phyloP scores from a whole-genome alignment of 1,284 basidiomycete species.

The Fomitopsis betulina region DNA sequence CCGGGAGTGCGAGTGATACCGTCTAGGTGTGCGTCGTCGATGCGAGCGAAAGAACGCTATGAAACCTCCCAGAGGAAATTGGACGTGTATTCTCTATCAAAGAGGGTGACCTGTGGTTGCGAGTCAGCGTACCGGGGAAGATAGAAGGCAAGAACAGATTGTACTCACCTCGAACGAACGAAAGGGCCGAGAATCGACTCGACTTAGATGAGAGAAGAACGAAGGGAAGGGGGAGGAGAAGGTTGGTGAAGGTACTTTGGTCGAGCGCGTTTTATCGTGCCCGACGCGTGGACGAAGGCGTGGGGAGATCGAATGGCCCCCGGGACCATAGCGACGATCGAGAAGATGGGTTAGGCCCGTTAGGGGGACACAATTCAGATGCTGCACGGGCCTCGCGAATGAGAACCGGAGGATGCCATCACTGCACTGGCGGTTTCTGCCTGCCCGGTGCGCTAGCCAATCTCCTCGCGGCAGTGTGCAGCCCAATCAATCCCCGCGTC shows the following conservation, averaged over 20 bases:
- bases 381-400: not conserved
- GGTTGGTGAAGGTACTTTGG: constrained; percentile 21
- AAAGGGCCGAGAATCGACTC: constrained; percentile 59
- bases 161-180: constrained; percentile 44
- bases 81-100: constrained; percentile 61
- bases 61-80: constrained; percentile 54
- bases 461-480: not conserved
- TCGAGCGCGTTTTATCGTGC: constrained; percentile 11
- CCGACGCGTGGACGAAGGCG: constrained; percentile 5
- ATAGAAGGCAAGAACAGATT: not conserved
- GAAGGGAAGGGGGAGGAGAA: constrained; percentile 32
- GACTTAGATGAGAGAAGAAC: constrained; percentile 41
- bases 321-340: constrained; percentile 27
- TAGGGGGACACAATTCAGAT: not conserved
- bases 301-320: constrained; percentile 5
- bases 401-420: not conserved
- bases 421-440: not conserved
- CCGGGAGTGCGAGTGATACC: constrained; percentile 37
- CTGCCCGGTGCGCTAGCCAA: not conserved
- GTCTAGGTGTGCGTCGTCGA: constrained; percentile 47
- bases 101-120: constrained; percentile 53
- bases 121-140: constrained; percentile 2
- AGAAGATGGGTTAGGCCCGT: constrained; percentile 8
- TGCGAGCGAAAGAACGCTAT: constrained; percentile 27
- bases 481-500: not conserved